Evolutionary conservation across 352 stramenopile genomes (phyloP).

Genomic region (Peronospora belbahrii): DNA sequence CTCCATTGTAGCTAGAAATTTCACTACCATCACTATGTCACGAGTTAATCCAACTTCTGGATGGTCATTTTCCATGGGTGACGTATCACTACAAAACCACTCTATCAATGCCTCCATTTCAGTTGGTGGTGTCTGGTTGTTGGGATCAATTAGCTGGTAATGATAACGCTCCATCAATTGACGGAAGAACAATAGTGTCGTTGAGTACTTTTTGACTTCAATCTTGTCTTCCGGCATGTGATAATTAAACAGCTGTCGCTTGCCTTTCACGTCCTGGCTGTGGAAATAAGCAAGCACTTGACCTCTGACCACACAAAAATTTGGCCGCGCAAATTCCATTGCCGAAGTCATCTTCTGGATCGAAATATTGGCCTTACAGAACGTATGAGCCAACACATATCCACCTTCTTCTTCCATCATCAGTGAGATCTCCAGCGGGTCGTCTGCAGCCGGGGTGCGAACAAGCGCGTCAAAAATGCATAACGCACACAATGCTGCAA

Average conservation of each 20-base stretch:
- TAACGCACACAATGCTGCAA: conserved; percentile 71
- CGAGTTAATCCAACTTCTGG: conserved; percentile 70
- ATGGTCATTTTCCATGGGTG: conserved; percentile 73
- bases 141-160: conserved; percentile 76
- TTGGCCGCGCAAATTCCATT: conserved; percentile 81
- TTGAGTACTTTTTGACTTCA: conserved; percentile 85
- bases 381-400: conserved; percentile 75
- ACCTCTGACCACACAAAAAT: conserved; percentile 63
- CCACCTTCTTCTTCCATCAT: conserved; percentile 76
- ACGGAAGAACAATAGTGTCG: conserved; percentile 81
- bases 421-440: conserved; percentile 67
- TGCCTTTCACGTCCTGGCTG: conserved; percentile 40
- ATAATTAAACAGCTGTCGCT: conserved; percentile 76
- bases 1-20: conserved; percentile 87
- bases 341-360: conserved; percentile 62
- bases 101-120: conserved; percentile 89
- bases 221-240: conserved; percentile 87
- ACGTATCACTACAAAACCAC: conserved; percentile 78
- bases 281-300: conserved; percentile 80
- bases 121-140: conserved; percentile 71
- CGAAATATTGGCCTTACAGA: conserved; percentile 82
- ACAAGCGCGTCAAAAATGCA: conserved; percentile 80
- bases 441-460: conserved; percentile 62
- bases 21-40: conserved; percentile 79
- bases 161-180: conserved; percentile 79